Evolutionary conservation across 2,329 filamentous ascomycete species (phyloP), one percentile per base, ranked within the genome.

Genomic region (Rutstroemia sp.): DNA sequence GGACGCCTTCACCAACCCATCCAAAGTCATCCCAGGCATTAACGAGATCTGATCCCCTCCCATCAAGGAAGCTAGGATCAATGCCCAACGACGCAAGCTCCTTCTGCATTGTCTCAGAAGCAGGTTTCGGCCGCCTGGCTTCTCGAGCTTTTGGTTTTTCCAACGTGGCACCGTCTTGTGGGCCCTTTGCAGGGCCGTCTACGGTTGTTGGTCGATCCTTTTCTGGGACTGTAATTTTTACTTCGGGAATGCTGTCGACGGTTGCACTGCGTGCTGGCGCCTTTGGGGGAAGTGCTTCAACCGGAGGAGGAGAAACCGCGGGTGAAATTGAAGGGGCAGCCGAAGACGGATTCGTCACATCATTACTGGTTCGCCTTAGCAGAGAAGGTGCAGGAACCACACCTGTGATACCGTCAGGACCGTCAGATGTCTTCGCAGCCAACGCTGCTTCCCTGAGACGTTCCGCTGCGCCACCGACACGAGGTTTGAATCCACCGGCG

Each of bases 401-500:
- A 41, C 86, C 82, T 12, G 87, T 95, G 62, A 96, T 95, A 2
- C 92, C 92, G 73, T 96, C 92, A 6, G 90, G 88, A 5, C 87
- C 90, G 23, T 87, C 81, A 3, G 73, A 73, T n/a, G 72, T 71
- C 56, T 80, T 82, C 61, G 75, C 76, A 56, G 83, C 79, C 38
- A 56, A 16, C n/a, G 49, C 49, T 47, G 78, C 74, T 59, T 79
- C 77, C 56, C 65, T 61, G 7, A 95, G 75, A 52, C 88, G 86
- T 60, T 95, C 90, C 52, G 85, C 91, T 21, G 90, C 92, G 61
- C 92, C 92, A 57, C 92, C 92, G 37, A 86, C 85, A 57, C 92
- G 83, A 19, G 92, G 92, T 67, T 92, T 95, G 74, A 97, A 97
- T 1, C 79, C 79, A 39, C 71, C 79, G 10, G 85, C 86, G 23